Conservation (phyloP, 2,329 filamentous ascomycete species). For the Spiromastix sp. region DNA sequence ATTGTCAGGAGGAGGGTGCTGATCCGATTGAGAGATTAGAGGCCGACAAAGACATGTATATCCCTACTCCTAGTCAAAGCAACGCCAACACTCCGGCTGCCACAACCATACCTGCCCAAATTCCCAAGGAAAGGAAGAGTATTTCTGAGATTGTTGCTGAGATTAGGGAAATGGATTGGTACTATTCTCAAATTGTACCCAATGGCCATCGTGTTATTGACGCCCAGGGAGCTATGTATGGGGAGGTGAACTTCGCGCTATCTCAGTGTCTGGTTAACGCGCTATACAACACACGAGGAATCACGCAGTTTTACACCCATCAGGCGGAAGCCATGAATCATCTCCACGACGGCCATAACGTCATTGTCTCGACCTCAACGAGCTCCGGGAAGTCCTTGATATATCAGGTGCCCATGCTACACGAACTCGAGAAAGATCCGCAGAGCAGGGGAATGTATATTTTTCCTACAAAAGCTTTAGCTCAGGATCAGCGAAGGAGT, state of each 20-base stretch:
- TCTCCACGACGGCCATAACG: constrained; percentile 68
- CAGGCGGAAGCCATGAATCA: constrained; percentile 91
- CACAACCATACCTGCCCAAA: constrained; percentile 52
- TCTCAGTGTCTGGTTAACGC: constrained; percentile 94
- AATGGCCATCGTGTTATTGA: constrained; percentile 89
- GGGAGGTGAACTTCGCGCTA: constrained; percentile 72
- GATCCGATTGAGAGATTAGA: constrained; percentile 60
- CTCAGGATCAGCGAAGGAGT: constrained; percentile 86
- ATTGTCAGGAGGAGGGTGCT: constrained; percentile 51
- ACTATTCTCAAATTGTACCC: constrained; percentile 83
- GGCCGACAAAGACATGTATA: constrained; percentile 46
- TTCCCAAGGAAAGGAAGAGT: constrained; percentile 68
- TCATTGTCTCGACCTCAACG: constrained; percentile 89
- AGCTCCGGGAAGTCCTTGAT: constrained; percentile 97
- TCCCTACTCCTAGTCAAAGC: constrained; percentile 49
- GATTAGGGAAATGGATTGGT: constrained; percentile 75
- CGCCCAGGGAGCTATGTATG: constrained; percentile 68
- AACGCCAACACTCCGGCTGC: constrained; percentile 28
- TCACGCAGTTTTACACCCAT: constrained; percentile 78
- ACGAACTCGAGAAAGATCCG: constrained; percentile 69
- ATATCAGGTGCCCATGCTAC: constrained; percentile 85
- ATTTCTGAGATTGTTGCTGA: constrained; percentile 80
- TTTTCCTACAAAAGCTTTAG: constrained; percentile 92
- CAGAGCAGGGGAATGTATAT: constrained; percentile 89
- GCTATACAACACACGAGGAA: constrained; percentile 81